Evolutionary conservation across 768 basidiomycete species (phyloP).

Genomic region (Boletus tomentosulus): DNA sequence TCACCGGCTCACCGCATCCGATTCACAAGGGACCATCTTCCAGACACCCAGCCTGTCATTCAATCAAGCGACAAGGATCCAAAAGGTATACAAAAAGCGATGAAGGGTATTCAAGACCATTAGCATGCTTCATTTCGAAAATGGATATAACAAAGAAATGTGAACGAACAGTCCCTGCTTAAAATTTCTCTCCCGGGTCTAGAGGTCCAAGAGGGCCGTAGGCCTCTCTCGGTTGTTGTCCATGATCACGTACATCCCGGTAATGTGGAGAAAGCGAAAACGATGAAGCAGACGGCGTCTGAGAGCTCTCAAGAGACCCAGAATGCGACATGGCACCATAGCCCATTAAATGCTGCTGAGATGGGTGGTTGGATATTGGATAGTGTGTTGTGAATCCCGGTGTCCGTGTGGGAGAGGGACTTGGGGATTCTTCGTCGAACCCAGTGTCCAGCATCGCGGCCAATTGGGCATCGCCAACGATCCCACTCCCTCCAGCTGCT

Average conservation of each 20-base stretch:
- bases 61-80: too few species aligned
- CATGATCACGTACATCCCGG: constrained; percentile 30
- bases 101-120: not conserved
- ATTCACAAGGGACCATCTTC: too few species aligned
- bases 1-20: too few species aligned
- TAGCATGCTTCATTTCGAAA: not conserved
- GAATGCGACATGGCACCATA: too few species aligned
- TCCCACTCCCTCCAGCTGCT: constrained; percentile 22
- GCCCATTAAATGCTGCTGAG: too few species aligned
- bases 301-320: not conserved
- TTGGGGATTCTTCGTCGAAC: constrained; percentile 62
- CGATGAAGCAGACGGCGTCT: constrained; percentile 31
- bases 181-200: constrained; percentile 56
- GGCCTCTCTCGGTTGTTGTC: constrained; percentile 31
- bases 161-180: constrained; percentile 8
- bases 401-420: constrained; percentile 42
- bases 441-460: constrained; percentile 91
- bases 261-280: constrained; percentile 27
- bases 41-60: too few species aligned
- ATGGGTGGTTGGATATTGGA: constrained; percentile 40
- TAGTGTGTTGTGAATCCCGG: constrained; percentile 49
- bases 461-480: constrained; percentile 70
- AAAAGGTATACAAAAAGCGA: too few species aligned
- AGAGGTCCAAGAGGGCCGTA: constrained; percentile 57
- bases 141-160: not conserved